These are phyloP conservation scores for Fusarium humuli DNA, from an alignment of 2,329 filamentous ascomycete species.

Conservation along the genomic window DNA sequence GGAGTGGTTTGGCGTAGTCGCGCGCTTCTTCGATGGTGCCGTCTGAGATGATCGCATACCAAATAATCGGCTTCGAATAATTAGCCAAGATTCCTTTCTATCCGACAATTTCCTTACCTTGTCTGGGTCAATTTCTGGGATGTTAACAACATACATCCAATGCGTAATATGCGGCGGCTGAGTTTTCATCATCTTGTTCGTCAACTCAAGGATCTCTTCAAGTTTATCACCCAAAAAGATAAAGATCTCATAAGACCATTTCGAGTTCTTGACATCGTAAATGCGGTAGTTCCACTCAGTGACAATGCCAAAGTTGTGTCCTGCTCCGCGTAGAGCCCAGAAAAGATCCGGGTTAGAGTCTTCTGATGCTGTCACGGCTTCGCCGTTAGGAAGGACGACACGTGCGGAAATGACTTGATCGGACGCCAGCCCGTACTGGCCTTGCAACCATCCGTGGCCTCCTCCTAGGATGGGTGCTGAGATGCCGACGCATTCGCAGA, in stretches of 20 bases:
- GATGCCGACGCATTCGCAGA: slow-evolving; percentile 45
- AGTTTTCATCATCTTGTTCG: slow-evolving; percentile 29
- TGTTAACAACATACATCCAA: slow-evolving; percentile 37
- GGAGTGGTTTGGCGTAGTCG: slow-evolving; percentile 56
- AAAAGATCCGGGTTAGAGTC: slow-evolving; percentile 44
- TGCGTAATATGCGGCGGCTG: slow-evolving; percentile 27
- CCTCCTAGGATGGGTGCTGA: slow-evolving; percentile 41
- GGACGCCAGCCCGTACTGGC: slow-evolving; percentile 17
- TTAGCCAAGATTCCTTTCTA: not conserved
- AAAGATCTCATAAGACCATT: slow-evolving; percentile 56
- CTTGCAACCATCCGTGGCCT: slow-evolving; percentile 35
- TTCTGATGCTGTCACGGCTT: slow-evolving; percentile 18
- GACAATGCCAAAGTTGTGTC: slow-evolving; percentile 68
- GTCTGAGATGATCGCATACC: slow-evolving; percentile 56
- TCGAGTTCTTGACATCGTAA: slow-evolving; percentile 53
- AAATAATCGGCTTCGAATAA: slow-evolving; percentile 51
- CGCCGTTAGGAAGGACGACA: slow-evolving; percentile 17
- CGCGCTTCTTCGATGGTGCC: slow-evolving; percentile 52
- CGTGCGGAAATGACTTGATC: slow-evolving; percentile 31
- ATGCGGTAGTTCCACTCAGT: slow-evolving; percentile 58
- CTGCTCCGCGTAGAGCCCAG: slow-evolving; percentile 60
- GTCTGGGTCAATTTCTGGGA: slow-evolving; percentile 26
- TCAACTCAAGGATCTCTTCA: slow-evolving; percentile 28
- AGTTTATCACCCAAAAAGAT: slow-evolving; percentile 49
- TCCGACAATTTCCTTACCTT: not conserved